Evolutionary conservation across 208 protist genomes (phyloP).

Genomic region (Crithidia expoeki): DNA sequence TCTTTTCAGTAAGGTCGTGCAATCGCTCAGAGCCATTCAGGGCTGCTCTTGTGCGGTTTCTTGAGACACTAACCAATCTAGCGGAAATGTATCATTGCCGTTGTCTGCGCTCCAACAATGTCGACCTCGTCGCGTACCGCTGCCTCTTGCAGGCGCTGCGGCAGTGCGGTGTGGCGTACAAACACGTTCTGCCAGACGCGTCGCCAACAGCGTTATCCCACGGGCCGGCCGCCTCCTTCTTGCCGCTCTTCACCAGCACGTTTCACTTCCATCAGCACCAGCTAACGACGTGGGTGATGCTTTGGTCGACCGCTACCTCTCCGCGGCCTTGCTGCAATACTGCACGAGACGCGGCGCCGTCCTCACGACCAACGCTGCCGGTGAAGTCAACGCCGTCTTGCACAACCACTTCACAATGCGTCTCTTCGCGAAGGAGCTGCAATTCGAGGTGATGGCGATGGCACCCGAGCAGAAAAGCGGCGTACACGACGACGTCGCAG

Average conservation of each 20-base stretch:
- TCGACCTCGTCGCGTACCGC: slow-evolving; percentile 22
- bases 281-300: slow-evolving; percentile 78
- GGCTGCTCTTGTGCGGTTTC: too few species aligned
- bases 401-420: slow-evolving; percentile 83
- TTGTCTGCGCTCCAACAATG: neutral
- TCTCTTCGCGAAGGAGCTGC: slow-evolving; percentile 72
- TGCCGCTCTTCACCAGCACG: slow-evolving; percentile 47
- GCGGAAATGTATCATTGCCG: neutral
- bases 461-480: slow-evolving; percentile 21
- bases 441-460: slow-evolving; percentile 67
- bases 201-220: slow-evolving; percentile 15
- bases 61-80: too few species aligned
- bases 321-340: slow-evolving; percentile 48
- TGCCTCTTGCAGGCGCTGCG: slow-evolving; percentile 25
- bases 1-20: neutral
- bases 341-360: slow-evolving; percentile 44
- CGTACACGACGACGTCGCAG: neutral
- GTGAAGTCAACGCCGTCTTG: slow-evolving; percentile 72
- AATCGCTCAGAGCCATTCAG: too few species aligned
- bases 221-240: slow-evolving; percentile 34
- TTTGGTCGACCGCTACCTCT: slow-evolving; percentile 74
- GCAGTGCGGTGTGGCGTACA: slow-evolving; percentile 28
- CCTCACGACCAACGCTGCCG: slow-evolving; percentile 57
- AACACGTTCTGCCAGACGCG: slow-evolving; percentile 4
- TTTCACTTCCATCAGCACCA: slow-evolving; percentile 80